Evolutionary conservation across 768 basidiomycete species (phyloP).

Genomic region (Suillus fuscotomentosus): DNA sequence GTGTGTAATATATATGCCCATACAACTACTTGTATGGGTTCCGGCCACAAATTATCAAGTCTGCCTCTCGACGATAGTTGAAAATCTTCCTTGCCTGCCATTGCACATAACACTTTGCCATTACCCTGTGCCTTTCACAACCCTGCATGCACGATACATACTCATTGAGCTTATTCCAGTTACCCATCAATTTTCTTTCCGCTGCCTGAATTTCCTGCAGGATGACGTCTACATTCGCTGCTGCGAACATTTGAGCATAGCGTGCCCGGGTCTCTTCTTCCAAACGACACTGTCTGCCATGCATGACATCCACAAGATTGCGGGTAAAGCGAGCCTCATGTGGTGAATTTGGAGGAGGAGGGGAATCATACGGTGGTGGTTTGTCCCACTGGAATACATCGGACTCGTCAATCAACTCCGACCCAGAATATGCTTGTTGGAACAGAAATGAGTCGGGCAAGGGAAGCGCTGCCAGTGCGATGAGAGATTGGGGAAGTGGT

Average conservation of each 20-base stretch:
- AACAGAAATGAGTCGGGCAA: slow-evolving; percentile 1
- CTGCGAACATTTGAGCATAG: neutral
- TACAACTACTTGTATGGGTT: neutral
- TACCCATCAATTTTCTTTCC: neutral
- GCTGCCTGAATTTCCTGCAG: neutral
- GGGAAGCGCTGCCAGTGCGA: neutral
- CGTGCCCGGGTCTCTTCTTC: neutral
- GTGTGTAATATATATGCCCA: no score
- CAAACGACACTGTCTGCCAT: neutral
- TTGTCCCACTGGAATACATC: neutral
- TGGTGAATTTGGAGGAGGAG: slow-evolving; percentile 4
- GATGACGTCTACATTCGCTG: neutral
- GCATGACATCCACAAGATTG: slow-evolving; percentile 6
- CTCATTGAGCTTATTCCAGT: neutral
- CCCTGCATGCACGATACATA: neutral
- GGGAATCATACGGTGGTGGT: slow-evolving; percentile 1
- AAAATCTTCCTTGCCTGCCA: neutral
- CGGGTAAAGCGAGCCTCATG: neutral
- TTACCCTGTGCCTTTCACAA: neutral
- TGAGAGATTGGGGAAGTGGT: neutral
- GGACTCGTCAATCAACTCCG: neutral
- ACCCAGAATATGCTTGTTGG: neutral
- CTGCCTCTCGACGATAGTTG: neutral
- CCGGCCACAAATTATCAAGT: neutral
- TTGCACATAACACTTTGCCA: slow-evolving; percentile 2